Base-by-base conservation (phyloP, 2,329 filamentous ascomycete species). In the Onygenales sp. region DNA sequence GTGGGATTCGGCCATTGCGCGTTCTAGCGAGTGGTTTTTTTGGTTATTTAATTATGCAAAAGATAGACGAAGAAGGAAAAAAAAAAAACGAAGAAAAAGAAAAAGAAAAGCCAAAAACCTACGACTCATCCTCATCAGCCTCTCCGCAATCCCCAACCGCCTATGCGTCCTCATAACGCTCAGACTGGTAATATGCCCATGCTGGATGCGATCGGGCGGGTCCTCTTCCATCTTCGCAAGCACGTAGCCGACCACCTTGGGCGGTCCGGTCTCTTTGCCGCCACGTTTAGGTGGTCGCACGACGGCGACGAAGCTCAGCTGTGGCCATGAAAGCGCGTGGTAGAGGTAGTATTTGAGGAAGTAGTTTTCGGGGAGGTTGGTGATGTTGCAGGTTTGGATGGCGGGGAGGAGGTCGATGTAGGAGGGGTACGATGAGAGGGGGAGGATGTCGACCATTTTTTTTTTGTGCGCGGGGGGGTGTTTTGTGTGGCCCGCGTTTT, bases 281-380 rank as follows among this genome's bases (percentile, higher is more conserved):
- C 85, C 83, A 68, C 85, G 85, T 62, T 81, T 81, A 36, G 89
- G 87, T 37, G 89, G 87, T 37, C 91, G 85, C 71, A 97, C 92
- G 63, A 98, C 90, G 62, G 93, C 93, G 54, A 98, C 92, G 73
- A 91, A 97, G 73, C 86, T 92, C 60, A 98, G 83, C 74, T 97
- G 92, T 45, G 93, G 93, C 93, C 93, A 98, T 63, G 90, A 95
- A 61, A 97, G 84, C 13, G 92, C 91, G 74, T 98, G 93, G 81
- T 98, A 98, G 66, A 98, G 84, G 77, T 98, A 98, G 80, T 98
- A 98, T 81, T 98, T 98, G 74, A 95, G 88, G 72, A 97, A 97
- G 82, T 98, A 98, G 79, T 98, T 98, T 74, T 98, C 93, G 60
- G 93, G 93, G 52, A 98, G 81, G 77, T 98, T 98, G 70, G 94